Conservation (phyloP, 371 early-diverging fungal species). For the Syncephalastrum sp. region DNA sequence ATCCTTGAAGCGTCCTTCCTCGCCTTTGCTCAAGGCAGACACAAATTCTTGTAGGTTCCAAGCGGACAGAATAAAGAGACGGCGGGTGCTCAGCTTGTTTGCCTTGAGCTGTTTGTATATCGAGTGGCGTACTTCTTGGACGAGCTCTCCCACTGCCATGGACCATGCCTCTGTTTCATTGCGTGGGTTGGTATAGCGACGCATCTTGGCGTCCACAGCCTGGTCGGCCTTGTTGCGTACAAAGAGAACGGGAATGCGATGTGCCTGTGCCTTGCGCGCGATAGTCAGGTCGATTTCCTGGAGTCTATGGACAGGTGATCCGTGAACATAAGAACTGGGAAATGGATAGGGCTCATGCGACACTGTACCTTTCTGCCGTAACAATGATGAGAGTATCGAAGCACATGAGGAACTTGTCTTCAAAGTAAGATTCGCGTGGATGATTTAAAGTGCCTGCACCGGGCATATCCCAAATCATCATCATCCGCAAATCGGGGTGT, state of each 20-base stretch:
- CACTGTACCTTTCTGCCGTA: conserved; percentile 36
- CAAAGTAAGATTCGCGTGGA: conserved; percentile 43
- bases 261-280: conserved; percentile 35
- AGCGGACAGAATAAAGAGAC: conserved; percentile 43
- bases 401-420: conserved; percentile 42
- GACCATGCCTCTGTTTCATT: conserved; percentile 22
- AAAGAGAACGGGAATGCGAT: conserved; percentile 34
- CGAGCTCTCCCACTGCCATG: conserved; percentile 36
- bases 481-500: conserved; percentile 41
- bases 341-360: too few species aligned
- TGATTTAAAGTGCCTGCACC: conserved; percentile 44
- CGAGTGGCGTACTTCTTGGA: conserved; percentile 34
- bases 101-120: conserved; percentile 35
- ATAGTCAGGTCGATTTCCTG: conserved; percentile 34
- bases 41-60: conserved; percentile 37
- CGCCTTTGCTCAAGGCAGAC: conserved; percentile 26
- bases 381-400: conserved; percentile 51
- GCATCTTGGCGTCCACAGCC: conserved; percentile 35
- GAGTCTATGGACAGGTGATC: conserved; percentile 14
- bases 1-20: conserved; percentile 7
- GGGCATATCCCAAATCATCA: conserved; percentile 55
- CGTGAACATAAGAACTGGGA: too few species aligned
- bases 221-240: conserved; percentile 52
- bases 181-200: conserved; percentile 13
- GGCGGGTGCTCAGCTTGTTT: conserved; percentile 28